phyloP scores from a whole-genome alignment of 1,139 yeast species.

The Suhomyces bribrorum region DNA sequence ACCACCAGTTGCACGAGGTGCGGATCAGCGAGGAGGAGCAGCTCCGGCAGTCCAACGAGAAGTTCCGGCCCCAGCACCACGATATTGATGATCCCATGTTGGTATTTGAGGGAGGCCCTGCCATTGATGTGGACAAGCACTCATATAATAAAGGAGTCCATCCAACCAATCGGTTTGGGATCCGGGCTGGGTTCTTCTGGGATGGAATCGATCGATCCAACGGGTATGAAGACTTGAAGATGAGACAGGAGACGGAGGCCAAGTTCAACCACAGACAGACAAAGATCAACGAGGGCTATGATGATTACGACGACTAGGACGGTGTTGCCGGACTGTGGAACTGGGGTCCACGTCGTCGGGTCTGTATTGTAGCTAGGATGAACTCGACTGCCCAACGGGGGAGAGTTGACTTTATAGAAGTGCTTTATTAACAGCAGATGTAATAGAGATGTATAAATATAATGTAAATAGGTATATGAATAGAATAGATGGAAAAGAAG shows the following conservation, averaged over 20 bases:
- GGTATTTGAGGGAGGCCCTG: slow-evolving; percentile 34
- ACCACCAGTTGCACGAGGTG: slow-evolving; percentile 38
- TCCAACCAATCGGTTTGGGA: slow-evolving; percentile 72
- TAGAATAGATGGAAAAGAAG: too few relatives aligned
- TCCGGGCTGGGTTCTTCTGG: slow-evolving; percentile 84
- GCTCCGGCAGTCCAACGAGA: slow-evolving; percentile 21
- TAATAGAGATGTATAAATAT: too few relatives aligned
- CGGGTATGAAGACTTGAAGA: slow-evolving; percentile 77
- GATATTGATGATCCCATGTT: slow-evolving; percentile 71
- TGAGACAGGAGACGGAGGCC: slow-evolving; percentile 53
- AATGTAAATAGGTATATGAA: too few relatives aligned
- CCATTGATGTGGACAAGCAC: slow-evolving; percentile 2
- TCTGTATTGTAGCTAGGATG: too few relatives aligned
- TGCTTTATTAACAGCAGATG: too few relatives aligned
- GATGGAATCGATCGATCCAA: slow-evolving; percentile 91
- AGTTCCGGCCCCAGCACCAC: slow-evolving; percentile 28
- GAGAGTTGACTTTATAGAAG: too few relatives aligned
- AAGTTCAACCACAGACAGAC: slow-evolving; percentile 31
- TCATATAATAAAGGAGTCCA: slow-evolving; percentile 48
- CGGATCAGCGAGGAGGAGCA: slow-evolving; percentile 38
- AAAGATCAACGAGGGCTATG: slow-evolving; percentile 27
- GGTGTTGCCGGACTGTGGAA: too few relatives aligned
- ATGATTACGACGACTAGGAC: slow-evolving; percentile 32
- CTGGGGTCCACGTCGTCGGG: too few relatives aligned
- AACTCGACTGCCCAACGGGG: too few relatives aligned